Evolutionary conservation across 352 stramenopile species (phyloP).

Genomic region (Globisporangium yorkense): DNA sequence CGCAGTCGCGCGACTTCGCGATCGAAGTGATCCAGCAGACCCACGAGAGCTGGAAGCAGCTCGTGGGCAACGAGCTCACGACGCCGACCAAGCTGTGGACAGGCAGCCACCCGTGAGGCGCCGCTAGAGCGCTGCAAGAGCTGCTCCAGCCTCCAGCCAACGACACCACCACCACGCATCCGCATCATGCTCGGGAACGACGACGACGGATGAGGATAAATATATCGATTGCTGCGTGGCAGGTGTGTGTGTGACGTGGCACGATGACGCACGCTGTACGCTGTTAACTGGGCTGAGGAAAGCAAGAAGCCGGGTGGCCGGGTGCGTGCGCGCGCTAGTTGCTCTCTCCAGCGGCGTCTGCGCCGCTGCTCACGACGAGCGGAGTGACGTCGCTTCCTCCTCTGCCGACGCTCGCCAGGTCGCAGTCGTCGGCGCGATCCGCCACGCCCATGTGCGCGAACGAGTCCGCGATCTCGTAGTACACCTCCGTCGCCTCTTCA

Average conservation of each 20-base stretch:
- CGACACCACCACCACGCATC: background rate
- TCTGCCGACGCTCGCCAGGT: background rate
- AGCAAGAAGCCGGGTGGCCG: too few relatives aligned
- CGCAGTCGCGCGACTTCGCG: slow-evolving; percentile 77
- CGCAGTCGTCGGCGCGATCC: slow-evolving; percentile 2
- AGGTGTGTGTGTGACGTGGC: background rate
- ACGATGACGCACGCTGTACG: too few relatives aligned
- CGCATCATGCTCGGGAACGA: background rate
- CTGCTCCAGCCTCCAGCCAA: too few relatives aligned
- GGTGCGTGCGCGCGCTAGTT: too few relatives aligned
- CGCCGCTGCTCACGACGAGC: background rate
- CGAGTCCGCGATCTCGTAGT: slow-evolving; percentile 29
- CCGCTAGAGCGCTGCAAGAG: too few relatives aligned
- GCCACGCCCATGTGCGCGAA: slow-evolving; percentile 12
- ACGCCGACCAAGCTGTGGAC: slow-evolving; percentile 64
- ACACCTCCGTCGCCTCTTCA: slow-evolving; percentile 8
- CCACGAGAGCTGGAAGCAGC: slow-evolving; percentile 84
- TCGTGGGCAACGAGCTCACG: slow-evolving; percentile 48
- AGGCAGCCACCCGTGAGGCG: slow-evolving; percentile 18
- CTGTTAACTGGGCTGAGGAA: too few relatives aligned
- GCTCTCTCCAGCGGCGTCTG: background rate
- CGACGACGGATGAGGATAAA: background rate
- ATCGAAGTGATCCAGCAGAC: slow-evolving; percentile 89
- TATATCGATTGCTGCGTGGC: background rate
- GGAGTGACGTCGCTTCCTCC: slow-evolving; percentile 1